Evolutionary conservation across 495 filamentous ascomycete species (phyloP).

Genomic region (Neurospora sp.): DNA sequence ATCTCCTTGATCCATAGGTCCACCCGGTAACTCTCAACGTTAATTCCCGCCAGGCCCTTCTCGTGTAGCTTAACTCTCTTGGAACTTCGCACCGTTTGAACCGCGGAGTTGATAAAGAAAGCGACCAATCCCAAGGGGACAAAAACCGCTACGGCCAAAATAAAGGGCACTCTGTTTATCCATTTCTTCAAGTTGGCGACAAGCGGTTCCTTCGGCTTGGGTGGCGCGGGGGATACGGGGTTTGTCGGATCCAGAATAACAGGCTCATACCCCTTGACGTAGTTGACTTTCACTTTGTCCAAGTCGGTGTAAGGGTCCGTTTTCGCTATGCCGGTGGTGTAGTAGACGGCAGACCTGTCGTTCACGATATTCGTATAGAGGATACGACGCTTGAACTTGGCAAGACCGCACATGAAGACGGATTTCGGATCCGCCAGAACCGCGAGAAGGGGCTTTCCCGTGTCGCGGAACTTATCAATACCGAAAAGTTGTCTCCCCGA

Average conservation of each 20-base stretch:
- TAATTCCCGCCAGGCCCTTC: constrained; percentile 53
- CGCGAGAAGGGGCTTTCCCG: constrained; percentile 64
- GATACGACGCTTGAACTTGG: constrained; percentile 58
- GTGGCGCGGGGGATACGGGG: constrained; percentile 43
- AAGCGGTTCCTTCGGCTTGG: constrained; percentile 13
- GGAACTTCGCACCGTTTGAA: constrained; percentile 63
- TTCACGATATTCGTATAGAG: constrained; percentile 82
- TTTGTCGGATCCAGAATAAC: constrained; percentile 63
- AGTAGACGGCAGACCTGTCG: constrained; percentile 69
- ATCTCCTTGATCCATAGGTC: constrained; percentile 66
- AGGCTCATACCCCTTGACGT: constrained; percentile 59
- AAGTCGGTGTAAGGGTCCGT: constrained; percentile 66
- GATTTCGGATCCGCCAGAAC: constrained; percentile 75
- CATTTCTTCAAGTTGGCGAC: constrained; percentile 19
- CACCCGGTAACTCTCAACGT: constrained; percentile 57
- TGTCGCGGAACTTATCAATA: constrained; percentile 76
- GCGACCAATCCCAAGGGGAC: constrained; percentile 56
- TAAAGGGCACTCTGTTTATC: constrained; percentile 42
- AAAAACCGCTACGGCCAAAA: constrained; percentile 52
- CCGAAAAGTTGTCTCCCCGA: constrained; percentile 84
- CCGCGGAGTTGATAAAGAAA: constrained; percentile 63
- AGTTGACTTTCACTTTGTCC: constrained; percentile 57
- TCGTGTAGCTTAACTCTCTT: constrained; percentile 69
- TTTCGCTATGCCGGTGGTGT: constrained; percentile 65
- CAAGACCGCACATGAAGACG: constrained; percentile 75